A percentile compares a stretch with the other conserved stretches of the same genome.
phyloP scores from a whole-genome alignment of 768 basidiomycete species.

The Tylopilus intermedius region DNA sequence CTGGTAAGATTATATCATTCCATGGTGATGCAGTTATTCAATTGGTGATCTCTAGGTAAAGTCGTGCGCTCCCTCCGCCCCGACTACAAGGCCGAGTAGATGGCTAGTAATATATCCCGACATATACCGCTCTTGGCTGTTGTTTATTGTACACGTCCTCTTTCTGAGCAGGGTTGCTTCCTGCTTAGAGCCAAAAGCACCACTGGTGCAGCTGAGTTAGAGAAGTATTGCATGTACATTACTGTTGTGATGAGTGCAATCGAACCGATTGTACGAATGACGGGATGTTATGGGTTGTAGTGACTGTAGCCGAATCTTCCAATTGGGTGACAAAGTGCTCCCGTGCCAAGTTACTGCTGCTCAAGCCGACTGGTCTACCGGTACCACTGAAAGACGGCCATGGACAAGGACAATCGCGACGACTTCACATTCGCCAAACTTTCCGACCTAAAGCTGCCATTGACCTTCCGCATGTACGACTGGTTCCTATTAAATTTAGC shows the following conservation, averaged over 20 bases:
- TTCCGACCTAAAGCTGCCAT: constrained; percentile 80
- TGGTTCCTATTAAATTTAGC: not conserved
- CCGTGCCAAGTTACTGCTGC: not conserved
- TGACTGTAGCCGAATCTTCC: not conserved
- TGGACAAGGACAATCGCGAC: constrained; percentile 67
- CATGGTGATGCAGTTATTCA: constrained; percentile 5
- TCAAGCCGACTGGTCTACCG: not conserved
- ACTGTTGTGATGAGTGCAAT: not conserved
- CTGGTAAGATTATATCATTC: constrained; percentile 47
- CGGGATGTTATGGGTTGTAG: too few relatives aligned
- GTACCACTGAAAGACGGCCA: constrained; percentile 16
- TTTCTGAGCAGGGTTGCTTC: constrained; percentile 9
- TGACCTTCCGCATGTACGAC: constrained; percentile 79
- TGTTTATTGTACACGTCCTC: constrained; percentile 4
- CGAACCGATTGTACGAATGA: not conserved
- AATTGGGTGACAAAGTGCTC: constrained; percentile 3
- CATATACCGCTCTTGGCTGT: constrained; percentile 7
- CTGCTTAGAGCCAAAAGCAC: constrained; percentile 23
- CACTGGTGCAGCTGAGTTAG: constrained; percentile 19
- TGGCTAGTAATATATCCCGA: not conserved
- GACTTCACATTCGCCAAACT: constrained; percentile 92
- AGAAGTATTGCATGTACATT: constrained; percentile 17
- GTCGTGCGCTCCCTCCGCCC: constrained; percentile 85
- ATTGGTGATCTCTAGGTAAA: constrained; percentile 51
- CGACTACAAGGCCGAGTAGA: constrained; percentile 68